Evolutionary conservation across 768 basidiomycete genomes (phyloP), one percentile per base, ranked within the genome.

Genomic region (Mycena alexandri): DNA sequence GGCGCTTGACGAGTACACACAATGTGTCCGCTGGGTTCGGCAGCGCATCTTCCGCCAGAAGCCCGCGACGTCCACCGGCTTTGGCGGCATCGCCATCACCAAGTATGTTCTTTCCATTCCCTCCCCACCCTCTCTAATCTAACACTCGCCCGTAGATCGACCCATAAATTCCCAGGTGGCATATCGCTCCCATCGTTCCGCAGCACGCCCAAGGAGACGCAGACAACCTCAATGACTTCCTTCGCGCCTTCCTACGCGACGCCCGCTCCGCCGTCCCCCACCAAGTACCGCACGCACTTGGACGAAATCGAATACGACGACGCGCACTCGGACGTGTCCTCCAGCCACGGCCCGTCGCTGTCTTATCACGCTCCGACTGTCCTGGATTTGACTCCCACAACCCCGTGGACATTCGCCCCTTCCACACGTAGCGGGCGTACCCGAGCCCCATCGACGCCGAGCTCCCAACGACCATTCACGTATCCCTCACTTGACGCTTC

Each of bases 1-100:
- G 61, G 86, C 83, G 0, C 60, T 77, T 17, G 74, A 78, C 1
- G 85, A 87, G 41, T 89, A 88, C 44, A 55, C 36, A 21, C 2
- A 38, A 21, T 6, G 34, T 21, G 47, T 60, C 47, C 14, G 9
- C 33, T 48, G 2, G 12, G 1, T 47, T 46, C 29, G 43, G 3
- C 11, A 17, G 46, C 9, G 3, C 16, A 33, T 47, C 46, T 21
- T 50, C 5, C 44, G 55, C 25, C 55, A 29, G 29, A 22, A 17
- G 24, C 36, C 52, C 17, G 2, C 33, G 22, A 7, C 11, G 48
- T 12, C 29, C 29, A 25, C 13, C 21, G 33, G 17, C 33, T 52
- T 12, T 36, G 11, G 34, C 34, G 19, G 38, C 6, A 29, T 29
- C 29, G 29, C 29, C 6, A 29, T 29, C 29, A 29, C 29, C 29